These are phyloP conservation scores for Sporodiniella umbellata DNA, from an alignment of 371 early-diverging fungal genomes.

Conservation along the genomic window DNA sequence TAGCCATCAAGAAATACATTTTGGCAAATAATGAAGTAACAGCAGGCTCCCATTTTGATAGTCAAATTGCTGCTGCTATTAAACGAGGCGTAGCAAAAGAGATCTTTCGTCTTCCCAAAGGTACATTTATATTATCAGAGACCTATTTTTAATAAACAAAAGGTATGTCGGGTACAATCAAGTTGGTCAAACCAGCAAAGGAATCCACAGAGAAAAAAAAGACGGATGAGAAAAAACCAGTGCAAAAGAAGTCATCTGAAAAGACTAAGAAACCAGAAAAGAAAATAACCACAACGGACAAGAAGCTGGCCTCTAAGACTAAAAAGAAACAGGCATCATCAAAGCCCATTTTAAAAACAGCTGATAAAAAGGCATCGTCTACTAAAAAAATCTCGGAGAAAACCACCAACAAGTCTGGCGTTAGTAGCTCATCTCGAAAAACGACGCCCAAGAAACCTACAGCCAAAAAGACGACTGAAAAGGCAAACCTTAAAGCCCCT, in stretches of 20 bases:
- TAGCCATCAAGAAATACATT: slow-evolving; percentile 71
- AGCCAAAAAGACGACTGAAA: not conserved
- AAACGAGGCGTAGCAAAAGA: slow-evolving; percentile 53
- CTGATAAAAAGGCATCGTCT: not conserved
- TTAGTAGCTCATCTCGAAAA: no score
- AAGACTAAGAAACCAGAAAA: slow-evolving; percentile 28
- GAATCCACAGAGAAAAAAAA: slow-evolving; percentile 33
- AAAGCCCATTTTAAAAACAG: not conserved
- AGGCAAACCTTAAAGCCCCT: not conserved
- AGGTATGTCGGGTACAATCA: slow-evolving; percentile 10
- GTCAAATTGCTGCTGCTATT: slow-evolving; percentile 55
- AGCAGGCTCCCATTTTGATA: slow-evolving; percentile 38
- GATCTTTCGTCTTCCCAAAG: slow-evolving; percentile 59
- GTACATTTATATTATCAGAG: slow-evolving; percentile 12
- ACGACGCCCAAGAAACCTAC: slow-evolving; percentile 23
- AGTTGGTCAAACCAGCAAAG: slow-evolving; percentile 52
- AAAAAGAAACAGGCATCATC: slow-evolving; percentile 33
- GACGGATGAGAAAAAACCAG: slow-evolving; percentile 25
- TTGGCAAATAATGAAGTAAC: slow-evolving; percentile 59
- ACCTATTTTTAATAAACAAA: not conserved
- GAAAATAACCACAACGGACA: slow-evolving; percentile 3
- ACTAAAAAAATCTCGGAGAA: not conserved
- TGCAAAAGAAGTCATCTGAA: slow-evolving; percentile 18
- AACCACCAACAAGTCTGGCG: no score
- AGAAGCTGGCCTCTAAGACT: slow-evolving; percentile 6